Evolutionary conservation across 1,284 basidiomycete species (phyloP), one percentile per base, ranked within the genome.

Genomic region (Moesziomyces sp.): DNA sequence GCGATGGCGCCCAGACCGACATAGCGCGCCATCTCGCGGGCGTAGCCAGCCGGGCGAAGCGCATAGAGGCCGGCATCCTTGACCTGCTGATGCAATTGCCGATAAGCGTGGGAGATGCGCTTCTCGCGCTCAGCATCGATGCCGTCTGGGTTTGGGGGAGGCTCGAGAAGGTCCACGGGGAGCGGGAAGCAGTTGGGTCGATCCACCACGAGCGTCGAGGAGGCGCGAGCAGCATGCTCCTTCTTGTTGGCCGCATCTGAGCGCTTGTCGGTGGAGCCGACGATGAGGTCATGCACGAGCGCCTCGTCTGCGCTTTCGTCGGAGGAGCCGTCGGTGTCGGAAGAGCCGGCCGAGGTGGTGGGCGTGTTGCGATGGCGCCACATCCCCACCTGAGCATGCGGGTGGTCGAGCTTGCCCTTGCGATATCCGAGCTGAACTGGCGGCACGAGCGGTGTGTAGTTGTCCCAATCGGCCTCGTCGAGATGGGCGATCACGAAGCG

Each of bases 1-100:
- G 92, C 90, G 26, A 88, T 62, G 19, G 85, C 80, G 13, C 87
- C 91, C 33, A 97, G 87, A 11, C 91, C 71, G 18, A 86, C 74
- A 84, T 96, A 98, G 23, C 96, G 90, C 18, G 89, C 78, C 57
- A 96, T 78, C 78, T 98, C 96, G 40, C 91, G 91, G 2, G 92
- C 93, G 83, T 99, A 98, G 14, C 95, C 94, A n/a, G 90, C 86
- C 76, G 91, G 94, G 5, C 89, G 93, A 3, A 91, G 91, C 49
- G 90, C 85, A 86, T 97, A 98, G 45, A 98, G 88, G 18, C 93
- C 94, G 0, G 93, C 92, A 26, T 89, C 88, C 43, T 87, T 88
- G 71, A 99, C 86, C 49, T 90, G 89, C 55, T 88, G 86, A 85
- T 95, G 94, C 28, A 99, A 88, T 23, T 87, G 86, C 73, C 90